phyloP scores from a whole-genome alignment of 148 eudicot genomes.

The Suaeda aralocaspica region DNA sequence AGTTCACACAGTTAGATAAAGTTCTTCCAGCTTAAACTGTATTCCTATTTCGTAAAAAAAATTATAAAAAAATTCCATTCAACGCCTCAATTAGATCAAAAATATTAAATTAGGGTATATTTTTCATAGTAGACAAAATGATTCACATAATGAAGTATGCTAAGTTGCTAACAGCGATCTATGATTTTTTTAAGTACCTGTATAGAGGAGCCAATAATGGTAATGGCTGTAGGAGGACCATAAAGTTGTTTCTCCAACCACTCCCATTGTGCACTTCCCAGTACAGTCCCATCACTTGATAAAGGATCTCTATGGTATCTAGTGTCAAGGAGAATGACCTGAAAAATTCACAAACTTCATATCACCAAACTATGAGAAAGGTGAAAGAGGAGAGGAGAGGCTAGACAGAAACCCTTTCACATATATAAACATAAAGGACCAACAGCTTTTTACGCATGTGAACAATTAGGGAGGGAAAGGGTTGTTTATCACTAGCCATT shows the following conservation, averaged over 20 bases:
- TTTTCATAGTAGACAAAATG: background rate
- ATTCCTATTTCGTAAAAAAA: too few species aligned
- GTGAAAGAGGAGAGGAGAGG: too few species aligned
- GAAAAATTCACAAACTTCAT: conserved; percentile 16
- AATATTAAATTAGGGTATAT: background rate
- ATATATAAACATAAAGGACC: background rate
- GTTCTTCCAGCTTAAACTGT: too few species aligned
- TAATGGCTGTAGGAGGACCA: conserved; percentile 50
- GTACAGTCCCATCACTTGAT: conserved; percentile 58
- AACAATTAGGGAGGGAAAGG: background rate
- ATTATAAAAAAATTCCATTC: too few species aligned
- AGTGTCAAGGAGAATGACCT: conserved; percentile 76
- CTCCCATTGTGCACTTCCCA: conserved; percentile 62
- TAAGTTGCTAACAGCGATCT: background rate
- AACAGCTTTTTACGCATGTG: background rate
- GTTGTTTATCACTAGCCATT: background rate
- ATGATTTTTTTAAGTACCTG: conserved; percentile 39
- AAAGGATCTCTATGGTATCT: conserved; percentile 74
- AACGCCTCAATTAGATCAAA: background rate
- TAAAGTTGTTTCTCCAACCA: conserved; percentile 66
- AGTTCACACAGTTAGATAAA: too few species aligned
- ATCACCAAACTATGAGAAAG: background rate
- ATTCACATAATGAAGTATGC: background rate
- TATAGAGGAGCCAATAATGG: conserved; percentile 66
- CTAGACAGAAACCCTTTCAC: background rate